These are phyloP conservation scores for Aspergillus sp. DNA, from an alignment of 2,329 filamentous ascomycete species.

Conservation along the genomic window DNA sequence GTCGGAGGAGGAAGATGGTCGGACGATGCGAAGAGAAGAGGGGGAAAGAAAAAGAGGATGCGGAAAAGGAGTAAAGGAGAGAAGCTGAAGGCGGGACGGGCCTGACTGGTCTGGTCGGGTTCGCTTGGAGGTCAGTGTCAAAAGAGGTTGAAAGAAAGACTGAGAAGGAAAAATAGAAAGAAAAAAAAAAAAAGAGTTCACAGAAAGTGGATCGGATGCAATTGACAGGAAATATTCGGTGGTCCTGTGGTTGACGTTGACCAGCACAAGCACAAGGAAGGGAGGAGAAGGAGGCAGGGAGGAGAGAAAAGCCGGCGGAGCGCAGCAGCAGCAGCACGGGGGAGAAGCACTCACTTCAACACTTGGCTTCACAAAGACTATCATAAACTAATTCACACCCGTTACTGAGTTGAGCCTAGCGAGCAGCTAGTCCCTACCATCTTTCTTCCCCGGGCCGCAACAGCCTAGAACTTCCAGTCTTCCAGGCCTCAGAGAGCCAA, in stretches of 20 bases:
- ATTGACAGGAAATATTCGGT: not conserved
- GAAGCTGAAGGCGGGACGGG: conserved; percentile 2
- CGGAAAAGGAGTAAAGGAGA: conserved; percentile 5
- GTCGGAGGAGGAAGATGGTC: not conserved
- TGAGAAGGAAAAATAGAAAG: too few relatives aligned
- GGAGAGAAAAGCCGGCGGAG: conserved; percentile 1
- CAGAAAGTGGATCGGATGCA: not conserved
- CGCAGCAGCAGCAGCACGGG: not conserved
- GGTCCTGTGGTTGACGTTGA: conserved; percentile 2
- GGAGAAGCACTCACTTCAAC: not conserved
- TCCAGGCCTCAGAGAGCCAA: conserved; percentile 6
- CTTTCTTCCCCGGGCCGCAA: conserved; percentile 4
- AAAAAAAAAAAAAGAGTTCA: not conserved
- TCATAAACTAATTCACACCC: conserved; percentile 3
- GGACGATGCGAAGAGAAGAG: conserved; percentile 1
- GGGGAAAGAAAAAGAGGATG: not conserved
- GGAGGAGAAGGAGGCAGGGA: conserved; percentile 8
- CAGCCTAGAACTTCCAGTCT: conserved; percentile 9
- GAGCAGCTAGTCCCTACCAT: conserved; percentile 5
- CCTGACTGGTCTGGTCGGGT: not conserved
- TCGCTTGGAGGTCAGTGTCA: not conserved
- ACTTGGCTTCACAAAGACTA: conserved; percentile 2
- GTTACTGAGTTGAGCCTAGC: conserved; percentile 10
- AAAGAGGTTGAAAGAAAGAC: conserved; percentile 8
- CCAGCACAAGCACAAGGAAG: not conserved